These are phyloP conservation scores for Yarrowia sp. DNA, from an alignment of 805 yeast genomes.

Conservation along the genomic window DNA sequence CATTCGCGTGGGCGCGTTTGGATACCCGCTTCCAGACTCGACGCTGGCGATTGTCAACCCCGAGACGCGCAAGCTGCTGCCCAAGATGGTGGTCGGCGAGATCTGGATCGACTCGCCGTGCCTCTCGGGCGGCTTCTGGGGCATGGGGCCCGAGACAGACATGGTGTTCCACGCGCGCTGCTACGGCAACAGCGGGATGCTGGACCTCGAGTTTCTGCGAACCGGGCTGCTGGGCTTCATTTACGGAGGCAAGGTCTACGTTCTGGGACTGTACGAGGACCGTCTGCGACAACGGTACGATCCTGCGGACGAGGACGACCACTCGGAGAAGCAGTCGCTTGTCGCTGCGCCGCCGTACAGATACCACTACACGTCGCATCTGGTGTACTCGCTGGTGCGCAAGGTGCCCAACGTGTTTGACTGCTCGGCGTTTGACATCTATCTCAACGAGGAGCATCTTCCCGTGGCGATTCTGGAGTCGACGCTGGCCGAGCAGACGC, in stretches of 20 bases:
- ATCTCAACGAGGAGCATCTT: constrained; percentile 72
- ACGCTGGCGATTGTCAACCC: constrained; percentile 93
- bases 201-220: constrained; percentile 78
- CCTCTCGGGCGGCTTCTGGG: constrained; percentile 87
- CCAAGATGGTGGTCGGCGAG: constrained; percentile 84
- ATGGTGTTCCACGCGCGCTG: constrained; percentile 80
- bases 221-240: constrained; percentile 91
- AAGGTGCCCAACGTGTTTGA: constrained; percentile 80
- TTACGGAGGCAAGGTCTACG: constrained; percentile 80
- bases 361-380: constrained; percentile 83
- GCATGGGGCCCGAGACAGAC: constrained; percentile 61
- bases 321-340: constrained; percentile 29
- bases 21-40: constrained; percentile 92
- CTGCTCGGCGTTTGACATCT: constrained; percentile 86
- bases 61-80: constrained; percentile 73
- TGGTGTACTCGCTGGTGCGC: constrained; percentile 78
- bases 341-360: constrained; percentile 40
- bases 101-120: constrained; percentile 97
- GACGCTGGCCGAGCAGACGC: constrained; percentile 45
- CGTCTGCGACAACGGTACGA: constrained; percentile 74
- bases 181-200: constrained; percentile 59
- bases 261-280: constrained; percentile 88
- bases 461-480: constrained; percentile 87
- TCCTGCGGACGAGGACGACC: constrained; percentile 47
- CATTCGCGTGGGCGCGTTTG: constrained; percentile 84